Base-by-base conservation (phyloP, 2,329 filamentous ascomycete genomes). In the Hortaea werneckii region DNA sequence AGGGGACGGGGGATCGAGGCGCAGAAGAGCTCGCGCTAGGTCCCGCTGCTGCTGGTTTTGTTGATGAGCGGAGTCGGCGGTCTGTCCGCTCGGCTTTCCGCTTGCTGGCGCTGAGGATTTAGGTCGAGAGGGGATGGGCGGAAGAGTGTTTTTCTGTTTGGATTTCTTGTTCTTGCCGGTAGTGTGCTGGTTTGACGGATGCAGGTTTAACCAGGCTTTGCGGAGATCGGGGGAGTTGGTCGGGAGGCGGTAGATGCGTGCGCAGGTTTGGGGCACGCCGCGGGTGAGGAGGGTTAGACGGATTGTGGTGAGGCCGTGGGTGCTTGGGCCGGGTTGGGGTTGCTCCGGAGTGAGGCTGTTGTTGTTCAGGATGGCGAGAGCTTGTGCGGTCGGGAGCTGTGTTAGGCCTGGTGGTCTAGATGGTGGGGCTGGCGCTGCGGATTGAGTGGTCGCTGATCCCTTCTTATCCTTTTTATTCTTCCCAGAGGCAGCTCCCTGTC, bases 231-330 rank as follows among this genome's bases (percentile, higher is more conserved):
- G 38, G 30, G 48, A 9, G 7, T 37, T 39, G 2, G 63, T 13
- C n/a, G 90, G 86, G 11, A 96, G 78, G 10, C 86, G 82, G 66
- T 96, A 98, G 53, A 96, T 81, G 32, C 92, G 79, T 4, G 90
- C 87, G 62, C 83, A 85, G 3, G 79, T 69, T 0, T 68, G 72
- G 3, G 82, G 85, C 1, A 83, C 77, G 27, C 92, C 90, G 46
- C 87, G 80, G 35, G 75, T 72, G 6, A 84, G 61, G 40, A 92
- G 73, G 0, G 71, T 79, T 44, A 96, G 70, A 42, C 76, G 77
- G 40, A 89, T 75, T 0, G 79, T 83, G 43, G 82, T 67, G 2
- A 80, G 59, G 2, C 65, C 60, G 37, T 47, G 50, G 46, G 42
- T 41, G 34, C 79, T 54, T 41, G 50, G 20, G 7, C 29, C 2